A percentile compares a stretch with the other conserved stretches of the same genome.
Evolutionary conservation across 768 basidiomycete genomes (phyloP).

Genomic region (Exidia glandulosa): DNA sequence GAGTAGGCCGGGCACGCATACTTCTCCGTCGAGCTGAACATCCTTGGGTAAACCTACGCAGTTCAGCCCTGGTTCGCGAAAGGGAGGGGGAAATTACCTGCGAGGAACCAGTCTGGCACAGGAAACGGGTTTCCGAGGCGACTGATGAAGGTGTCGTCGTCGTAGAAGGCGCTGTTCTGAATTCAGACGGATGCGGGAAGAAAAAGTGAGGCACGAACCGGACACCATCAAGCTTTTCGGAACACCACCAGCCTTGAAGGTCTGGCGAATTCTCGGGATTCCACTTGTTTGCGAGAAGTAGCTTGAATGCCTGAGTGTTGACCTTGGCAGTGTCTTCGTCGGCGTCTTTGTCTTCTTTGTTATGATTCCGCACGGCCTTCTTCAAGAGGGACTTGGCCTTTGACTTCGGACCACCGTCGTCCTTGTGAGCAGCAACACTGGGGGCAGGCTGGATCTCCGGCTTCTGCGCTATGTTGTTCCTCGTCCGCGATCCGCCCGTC

Average conservation of each 20-base stretch:
- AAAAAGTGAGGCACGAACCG: no score
- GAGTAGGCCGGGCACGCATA: neutral
- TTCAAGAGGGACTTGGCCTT: neutral
- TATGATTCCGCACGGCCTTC: neutral
- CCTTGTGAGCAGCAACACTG: conserved; percentile 4
- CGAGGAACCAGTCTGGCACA: conserved; percentile 45
- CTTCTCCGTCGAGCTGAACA: conserved; percentile 46
- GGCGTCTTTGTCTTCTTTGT: conserved; percentile 4
- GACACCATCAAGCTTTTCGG: conserved; percentile 52
- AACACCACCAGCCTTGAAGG: conserved; percentile 52
- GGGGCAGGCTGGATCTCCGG: neutral
- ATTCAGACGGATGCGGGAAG: no score
- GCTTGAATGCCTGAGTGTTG: conserved; percentile 27
- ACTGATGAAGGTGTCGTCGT: conserved; percentile 41
- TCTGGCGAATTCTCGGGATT: conserved; percentile 41
- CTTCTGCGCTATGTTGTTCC: neutral
- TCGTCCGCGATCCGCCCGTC: neutral
- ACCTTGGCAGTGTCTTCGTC: neutral
- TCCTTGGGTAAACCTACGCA: conserved; percentile 39
- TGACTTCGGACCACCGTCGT: conserved; percentile 1
- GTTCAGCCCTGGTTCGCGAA: neutral
- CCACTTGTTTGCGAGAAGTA: conserved; percentile 48
- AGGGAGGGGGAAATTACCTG: conserved; percentile 34
- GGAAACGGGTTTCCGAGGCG: conserved; percentile 48
- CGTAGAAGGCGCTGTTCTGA: conserved; percentile 34